A percentile compares a stretch with the other conserved stretches of the same genome.
Conservation (phyloP, 257 asterid species). For the Asclepias syriaca region DNA sequence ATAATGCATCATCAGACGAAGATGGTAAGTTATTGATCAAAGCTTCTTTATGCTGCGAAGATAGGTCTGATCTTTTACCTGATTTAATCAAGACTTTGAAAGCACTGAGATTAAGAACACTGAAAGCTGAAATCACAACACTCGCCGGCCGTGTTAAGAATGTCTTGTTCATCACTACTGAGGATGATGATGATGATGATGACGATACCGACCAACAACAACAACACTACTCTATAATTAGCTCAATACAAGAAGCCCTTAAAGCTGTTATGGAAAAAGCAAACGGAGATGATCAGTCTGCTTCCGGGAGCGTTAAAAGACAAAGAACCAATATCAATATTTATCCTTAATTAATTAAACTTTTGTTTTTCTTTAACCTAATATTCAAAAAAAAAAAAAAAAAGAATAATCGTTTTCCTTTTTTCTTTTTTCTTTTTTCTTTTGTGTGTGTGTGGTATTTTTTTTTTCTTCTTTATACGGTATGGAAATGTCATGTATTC, state of each 20-base stretch:
- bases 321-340: conserved; percentile 50
- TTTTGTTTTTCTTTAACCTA: conserved; percentile 11
- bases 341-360: conserved; percentile 42
- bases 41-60: conserved; percentile 87
- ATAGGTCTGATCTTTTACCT: conserved; percentile 69
- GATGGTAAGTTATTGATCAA: conserved; percentile 58
- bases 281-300: conserved; percentile 46
- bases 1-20: conserved; percentile 49
- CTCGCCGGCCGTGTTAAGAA: conserved; percentile 76
- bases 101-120: conserved; percentile 47
- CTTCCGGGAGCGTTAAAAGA: conserved; percentile 65
- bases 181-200: conserved; percentile 18
- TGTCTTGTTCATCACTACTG: conserved; percentile 65
- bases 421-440: neutral
- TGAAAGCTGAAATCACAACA: conserved; percentile 78
- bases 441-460: neutral
- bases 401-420: neutral
- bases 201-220: conserved; percentile 21
- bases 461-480: conserved; percentile 17
- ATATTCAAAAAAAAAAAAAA: neutral
- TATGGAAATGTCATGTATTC: neutral
- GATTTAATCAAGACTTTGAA: conserved; percentile 76
- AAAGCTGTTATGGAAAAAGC: conserved; percentile 77
- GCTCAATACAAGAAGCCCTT: conserved; percentile 72
- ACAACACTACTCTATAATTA: conserved; percentile 29